Base-by-base conservation (phyloP, 352 stramenopile species). In the Globisporangium apiculatum region DNA sequence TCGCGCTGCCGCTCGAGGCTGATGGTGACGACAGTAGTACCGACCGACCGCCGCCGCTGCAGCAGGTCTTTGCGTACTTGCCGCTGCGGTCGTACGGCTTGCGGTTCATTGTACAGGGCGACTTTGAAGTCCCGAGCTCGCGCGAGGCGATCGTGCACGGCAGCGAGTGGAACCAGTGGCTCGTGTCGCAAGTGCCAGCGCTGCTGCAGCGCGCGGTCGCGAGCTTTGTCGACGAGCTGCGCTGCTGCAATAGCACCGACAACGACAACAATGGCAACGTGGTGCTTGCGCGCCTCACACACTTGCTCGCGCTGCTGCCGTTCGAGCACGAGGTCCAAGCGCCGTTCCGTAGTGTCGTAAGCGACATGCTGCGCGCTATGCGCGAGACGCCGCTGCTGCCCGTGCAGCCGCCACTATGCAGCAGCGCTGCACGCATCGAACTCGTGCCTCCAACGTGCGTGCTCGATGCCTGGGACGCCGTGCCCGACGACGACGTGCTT, bases 81-180 rank as follows among this genome's bases (percentile, higher is more conserved):
- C 85, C 87, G 3, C 56, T 95, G 49, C 76, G 83, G 4, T 89
- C 78, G 7, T 93, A 93, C 46, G 82, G 81, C 17, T 90, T 95
- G 38, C 79, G 77, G 1, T 95, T 92, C 72, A 89, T 96, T 40
- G 36, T 96, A 8, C 87, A 96, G 37, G 85, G 75, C 42, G 82
- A 96, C 51, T 96, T 94, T 63, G 79, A 94, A 52, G 78, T 95
- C 1, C 79, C 85, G 12, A 94, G 85, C 51, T 95, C 83, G 24
- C 76, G 87, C 37, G 87, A 96, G 56, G 82, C 85, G 8, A 87
- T 96, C 31, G 76, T 75, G 12, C 89, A 86, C 48, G 79, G 83
- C 4, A 93, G 81, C 57, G 78, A 88, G 46, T 96, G 87, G 87
- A 96, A 96, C 52, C 83, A 93, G 63, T 94, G 83, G 83, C 78